Conservation (phyloP, 2,329 filamentous ascomycete genomes). For the Phaeosphaeria sp. region DNA sequence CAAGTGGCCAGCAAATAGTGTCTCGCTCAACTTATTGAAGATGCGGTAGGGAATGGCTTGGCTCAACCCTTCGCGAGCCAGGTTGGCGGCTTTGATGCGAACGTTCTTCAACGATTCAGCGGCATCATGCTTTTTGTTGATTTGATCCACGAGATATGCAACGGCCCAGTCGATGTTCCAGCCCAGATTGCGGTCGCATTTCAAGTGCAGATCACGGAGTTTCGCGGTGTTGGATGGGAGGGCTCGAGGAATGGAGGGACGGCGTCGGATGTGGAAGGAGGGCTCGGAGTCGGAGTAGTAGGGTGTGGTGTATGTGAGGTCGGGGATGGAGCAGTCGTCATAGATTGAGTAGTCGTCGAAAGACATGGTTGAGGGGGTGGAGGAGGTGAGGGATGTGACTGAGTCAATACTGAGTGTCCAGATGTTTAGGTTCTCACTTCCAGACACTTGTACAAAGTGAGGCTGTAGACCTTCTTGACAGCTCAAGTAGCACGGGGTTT, state of each 20-base stretch:
- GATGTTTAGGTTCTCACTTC: not conserved
- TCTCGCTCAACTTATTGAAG: conserved; percentile 47
- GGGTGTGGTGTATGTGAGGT: conserved; percentile 5
- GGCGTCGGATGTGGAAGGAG: conserved; percentile 10
- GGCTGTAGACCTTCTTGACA: not conserved
- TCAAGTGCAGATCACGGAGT: conserved; percentile 28
- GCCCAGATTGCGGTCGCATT: conserved; percentile 35
- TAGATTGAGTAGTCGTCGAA: not conserved
- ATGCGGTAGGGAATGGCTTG: conserved; percentile 40
- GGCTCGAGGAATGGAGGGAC: not conserved
- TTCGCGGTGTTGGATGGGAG: conserved; percentile 1
- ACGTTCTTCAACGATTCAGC: conserved; percentile 24
- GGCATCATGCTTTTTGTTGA: conserved; percentile 29
- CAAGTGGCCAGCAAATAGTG: conserved; percentile 48
- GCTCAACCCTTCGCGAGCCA: conserved; percentile 21
- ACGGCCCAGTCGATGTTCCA: conserved; percentile 54
- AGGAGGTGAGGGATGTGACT: not conserved
- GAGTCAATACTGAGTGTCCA: not conserved
- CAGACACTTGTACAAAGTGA: not conserved
- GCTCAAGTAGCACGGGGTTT: not conserved
- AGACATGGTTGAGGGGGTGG: not conserved
- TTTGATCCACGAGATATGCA: conserved; percentile 46
- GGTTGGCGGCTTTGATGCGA: conserved; percentile 16
- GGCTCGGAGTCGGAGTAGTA: conserved; percentile 27
- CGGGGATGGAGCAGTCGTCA: not conserved